These are phyloP conservation scores for Aspergillus nidulans DNA, from an alignment of 495 filamentous ascomycete genomes.

Conservation along the genomic window DNA sequence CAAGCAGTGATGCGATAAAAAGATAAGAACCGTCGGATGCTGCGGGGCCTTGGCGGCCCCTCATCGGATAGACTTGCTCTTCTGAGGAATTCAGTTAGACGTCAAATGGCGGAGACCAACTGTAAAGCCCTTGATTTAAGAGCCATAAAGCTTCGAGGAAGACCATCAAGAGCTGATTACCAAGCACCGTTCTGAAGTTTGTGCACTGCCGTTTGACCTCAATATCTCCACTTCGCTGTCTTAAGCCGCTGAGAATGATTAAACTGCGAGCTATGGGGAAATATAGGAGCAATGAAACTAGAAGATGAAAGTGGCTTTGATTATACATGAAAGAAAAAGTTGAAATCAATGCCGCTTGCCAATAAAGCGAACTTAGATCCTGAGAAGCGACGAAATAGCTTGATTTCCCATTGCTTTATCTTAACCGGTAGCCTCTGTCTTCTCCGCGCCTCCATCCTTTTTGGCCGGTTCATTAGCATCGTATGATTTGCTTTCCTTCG, in stretches of 20 bases:
- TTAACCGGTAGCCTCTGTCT: slow-evolving; percentile 12
- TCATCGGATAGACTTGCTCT: slow-evolving; percentile 36
- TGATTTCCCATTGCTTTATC: not conserved
- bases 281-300: not conserved
- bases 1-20: slow-evolving; percentile 2
- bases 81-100: slow-evolving; percentile 13
- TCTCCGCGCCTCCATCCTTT: slow-evolving; percentile 12
- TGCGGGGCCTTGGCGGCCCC: slow-evolving; percentile 3
- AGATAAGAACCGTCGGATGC: not conserved
- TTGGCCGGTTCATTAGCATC: not conserved
- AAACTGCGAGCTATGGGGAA: not conserved
- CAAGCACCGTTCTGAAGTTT: not conserved
- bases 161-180: not conserved
- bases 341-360: slow-evolving; percentile 6
- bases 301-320: slow-evolving; percentile 8
- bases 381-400: not conserved
- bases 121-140: not conserved
- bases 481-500: not conserved
- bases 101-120: not conserved
- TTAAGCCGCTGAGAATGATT: not conserved
- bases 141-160: too few species aligned
- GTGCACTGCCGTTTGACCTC: not conserved
- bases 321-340: slow-evolving; percentile 16
- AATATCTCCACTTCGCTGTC: not conserved
- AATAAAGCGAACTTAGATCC: not conserved